phyloP scores from a whole-genome alignment of 345 rosid genomes.

The Eucalyptus pauciflora region DNA sequence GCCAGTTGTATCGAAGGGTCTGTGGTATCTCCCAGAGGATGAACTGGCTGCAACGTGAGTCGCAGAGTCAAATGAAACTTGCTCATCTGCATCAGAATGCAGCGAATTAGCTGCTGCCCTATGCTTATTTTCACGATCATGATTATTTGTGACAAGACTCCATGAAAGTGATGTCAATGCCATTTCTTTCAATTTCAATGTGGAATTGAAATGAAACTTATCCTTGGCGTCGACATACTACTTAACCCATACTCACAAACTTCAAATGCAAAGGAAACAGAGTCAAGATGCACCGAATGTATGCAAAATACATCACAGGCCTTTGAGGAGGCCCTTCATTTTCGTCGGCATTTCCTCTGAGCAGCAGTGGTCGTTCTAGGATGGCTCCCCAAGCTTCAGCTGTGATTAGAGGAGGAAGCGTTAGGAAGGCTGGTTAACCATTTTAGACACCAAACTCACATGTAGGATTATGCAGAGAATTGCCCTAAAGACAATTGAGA shows the following conservation, averaged over 20 bases:
- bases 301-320: constrained; percentile 33
- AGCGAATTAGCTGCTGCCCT: background rate
- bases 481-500: background rate
- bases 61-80: background rate
- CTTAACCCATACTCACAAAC: background rate
- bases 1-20: background rate
- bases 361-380: background rate
- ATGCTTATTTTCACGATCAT: background rate
- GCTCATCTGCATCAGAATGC: constrained; percentile 8
- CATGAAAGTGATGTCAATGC: background rate
- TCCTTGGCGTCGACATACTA: background rate
- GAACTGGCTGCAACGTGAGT: background rate
- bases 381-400: background rate
- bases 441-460: background rate
- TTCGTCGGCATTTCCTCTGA: background rate
- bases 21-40: background rate
- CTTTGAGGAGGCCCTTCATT: constrained; percentile 48
- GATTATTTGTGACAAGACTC: background rate
- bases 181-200: background rate
- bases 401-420: background rate
- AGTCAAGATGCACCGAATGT: constrained; percentile 24
- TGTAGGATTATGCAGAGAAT: background rate
- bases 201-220: background rate
- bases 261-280: background rate
- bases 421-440: background rate